Evolutionary conservation across 257 asterid genomes (phyloP).

Genomic region (Jasminum sambac): DNA sequence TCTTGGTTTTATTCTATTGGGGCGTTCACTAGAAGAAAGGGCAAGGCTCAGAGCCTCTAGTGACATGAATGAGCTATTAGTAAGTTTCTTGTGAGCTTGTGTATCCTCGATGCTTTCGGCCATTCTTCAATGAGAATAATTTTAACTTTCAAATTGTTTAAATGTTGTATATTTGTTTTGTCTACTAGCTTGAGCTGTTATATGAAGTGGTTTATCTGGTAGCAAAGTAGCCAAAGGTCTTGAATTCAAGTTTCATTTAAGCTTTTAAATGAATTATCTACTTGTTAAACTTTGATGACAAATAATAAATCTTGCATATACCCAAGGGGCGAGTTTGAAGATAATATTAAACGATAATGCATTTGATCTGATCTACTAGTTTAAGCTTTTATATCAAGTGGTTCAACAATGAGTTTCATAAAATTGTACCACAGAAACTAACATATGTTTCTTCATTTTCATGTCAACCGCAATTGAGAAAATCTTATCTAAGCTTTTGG

Average conservation of each 20-base stretch:
- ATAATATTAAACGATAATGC: too few species aligned
- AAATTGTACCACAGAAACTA: not conserved
- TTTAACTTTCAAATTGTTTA: not conserved
- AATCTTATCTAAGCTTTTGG: slow-evolving; percentile 10
- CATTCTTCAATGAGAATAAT: not conserved
- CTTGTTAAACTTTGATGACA: too few species aligned
- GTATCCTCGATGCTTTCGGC: not conserved
- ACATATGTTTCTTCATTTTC: slow-evolving; percentile 13
- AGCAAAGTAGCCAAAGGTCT: too few species aligned
- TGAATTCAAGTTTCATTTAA: too few species aligned
- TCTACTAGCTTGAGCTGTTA: too few species aligned
- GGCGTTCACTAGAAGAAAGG: slow-evolving; percentile 96
- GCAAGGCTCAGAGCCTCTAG: slow-evolving; percentile 94
- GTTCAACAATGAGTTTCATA: not conserved
- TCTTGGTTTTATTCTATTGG: slow-evolving; percentile 94
- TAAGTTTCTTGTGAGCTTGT: slow-evolving; percentile 38
- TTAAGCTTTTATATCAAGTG: too few species aligned
- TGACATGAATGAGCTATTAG: slow-evolving; percentile 96
- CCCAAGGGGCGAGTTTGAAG: too few species aligned
- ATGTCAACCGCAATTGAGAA: not conserved
- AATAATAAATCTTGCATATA: too few species aligned
- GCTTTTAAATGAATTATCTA: too few species aligned
- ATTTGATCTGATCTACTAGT: too few species aligned
- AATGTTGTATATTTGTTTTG: too few species aligned
- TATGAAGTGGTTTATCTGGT: too few species aligned